Conservation (phyloP, 352 stramenopile species). For the Phytophthora pinifolia region DNA sequence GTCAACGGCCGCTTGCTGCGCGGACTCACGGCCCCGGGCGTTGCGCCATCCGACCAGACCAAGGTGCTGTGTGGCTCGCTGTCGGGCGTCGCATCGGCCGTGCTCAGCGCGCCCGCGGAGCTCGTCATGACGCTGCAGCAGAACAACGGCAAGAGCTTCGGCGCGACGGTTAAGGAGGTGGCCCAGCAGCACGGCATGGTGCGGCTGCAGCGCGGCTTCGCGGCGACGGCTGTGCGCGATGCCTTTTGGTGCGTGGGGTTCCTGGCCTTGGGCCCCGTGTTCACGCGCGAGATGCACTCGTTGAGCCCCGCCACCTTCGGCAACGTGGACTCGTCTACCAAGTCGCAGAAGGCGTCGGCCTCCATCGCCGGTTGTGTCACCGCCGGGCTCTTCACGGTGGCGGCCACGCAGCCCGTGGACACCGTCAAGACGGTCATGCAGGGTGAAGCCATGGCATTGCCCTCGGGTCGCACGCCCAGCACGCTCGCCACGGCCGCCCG, state of each 20-base stretch:
- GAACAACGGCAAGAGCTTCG: slow-evolving; percentile 74
- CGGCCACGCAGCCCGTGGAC: slow-evolving; percentile 77
- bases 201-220: slow-evolving; percentile 63
- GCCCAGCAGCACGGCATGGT: slow-evolving; percentile 40
- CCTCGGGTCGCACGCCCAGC: slow-evolving; percentile 36
- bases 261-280: slow-evolving; percentile 70
- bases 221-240: slow-evolving; percentile 64
- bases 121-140: slow-evolving; percentile 89
- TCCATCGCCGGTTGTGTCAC: slow-evolving; percentile 67
- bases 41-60: slow-evolving; percentile 37
- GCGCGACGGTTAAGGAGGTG: slow-evolving; percentile 58
- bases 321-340: slow-evolving; percentile 40
- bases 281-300: slow-evolving; percentile 64
- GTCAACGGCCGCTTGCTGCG: slow-evolving; percentile 72
- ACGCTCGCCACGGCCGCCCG: slow-evolving; percentile 42
- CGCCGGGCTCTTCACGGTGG: slow-evolving; percentile 72
- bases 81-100: slow-evolving; percentile 60
- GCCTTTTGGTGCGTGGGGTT: slow-evolving; percentile 79
- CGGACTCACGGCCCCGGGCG: slow-evolving; percentile 18
- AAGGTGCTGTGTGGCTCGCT: slow-evolving; percentile 68
- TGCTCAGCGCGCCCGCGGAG: slow-evolving; percentile 70
- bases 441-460: slow-evolving; percentile 60
- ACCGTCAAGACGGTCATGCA: slow-evolving; percentile 89
- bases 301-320: slow-evolving; percentile 60
- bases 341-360: slow-evolving; percentile 63